A percentile compares a stretch with the other conserved stretches of the same genome.
Conservation (phyloP, 371 early-diverging fungal genomes). For the Amoeboaphelidium occidentale region DNA sequence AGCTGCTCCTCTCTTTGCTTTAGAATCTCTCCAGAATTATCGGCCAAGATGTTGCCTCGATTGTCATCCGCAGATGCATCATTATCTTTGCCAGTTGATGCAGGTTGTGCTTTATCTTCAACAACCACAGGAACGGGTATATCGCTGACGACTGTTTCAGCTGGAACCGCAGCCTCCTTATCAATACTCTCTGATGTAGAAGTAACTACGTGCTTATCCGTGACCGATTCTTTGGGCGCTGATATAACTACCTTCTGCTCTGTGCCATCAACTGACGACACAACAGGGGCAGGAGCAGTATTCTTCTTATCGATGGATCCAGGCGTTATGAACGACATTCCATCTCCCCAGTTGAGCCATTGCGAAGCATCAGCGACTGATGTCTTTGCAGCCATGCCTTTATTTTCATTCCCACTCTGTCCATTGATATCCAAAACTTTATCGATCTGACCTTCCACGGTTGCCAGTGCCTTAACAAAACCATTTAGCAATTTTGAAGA, state of each 20-base stretch:
- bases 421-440: constrained; percentile 38
- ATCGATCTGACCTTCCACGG: constrained; percentile 52
- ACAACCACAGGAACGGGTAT: not conserved
- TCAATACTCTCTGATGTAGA: not conserved
- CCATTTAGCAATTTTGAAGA: too few relatives aligned
- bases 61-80: not conserved
- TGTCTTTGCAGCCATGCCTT: not conserved
- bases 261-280: constrained; percentile 2
- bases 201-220: not conserved
- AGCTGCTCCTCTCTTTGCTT: constrained; percentile 34
- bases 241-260: constrained; percentile 4
- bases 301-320: not conserved
- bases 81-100: not conserved
- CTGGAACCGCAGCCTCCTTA: not conserved
- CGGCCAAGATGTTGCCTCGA: not conserved
- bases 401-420: constrained; percentile 4
- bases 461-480: constrained; percentile 47
- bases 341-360: not conserved
- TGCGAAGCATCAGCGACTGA: too few relatives aligned
- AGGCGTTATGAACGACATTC: not conserved
- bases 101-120: not conserved
- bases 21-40: not conserved
- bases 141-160: not conserved
- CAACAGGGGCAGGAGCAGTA: not conserved
- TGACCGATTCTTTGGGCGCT: constrained; percentile 1